Evolutionary conservation across 2,329 filamentous ascomycete species (phyloP).

Genomic region (Talaromyces sp.): DNA sequence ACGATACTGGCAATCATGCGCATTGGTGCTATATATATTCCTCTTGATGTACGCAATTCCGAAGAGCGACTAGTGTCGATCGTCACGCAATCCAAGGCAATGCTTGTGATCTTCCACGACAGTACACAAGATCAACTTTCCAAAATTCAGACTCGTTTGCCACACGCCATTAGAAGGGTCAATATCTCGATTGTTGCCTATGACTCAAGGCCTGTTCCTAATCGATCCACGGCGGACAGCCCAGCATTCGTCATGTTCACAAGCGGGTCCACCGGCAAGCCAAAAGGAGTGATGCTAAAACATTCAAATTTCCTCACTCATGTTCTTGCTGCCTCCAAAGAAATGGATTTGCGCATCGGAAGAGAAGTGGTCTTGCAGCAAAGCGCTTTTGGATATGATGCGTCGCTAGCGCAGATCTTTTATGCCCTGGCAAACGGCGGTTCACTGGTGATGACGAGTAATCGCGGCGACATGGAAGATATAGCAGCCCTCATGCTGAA

Average conservation of each 20-base stretch:
- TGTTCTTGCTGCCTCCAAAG: slow-evolving; percentile 8
- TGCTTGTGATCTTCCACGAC: slow-evolving; percentile 24
- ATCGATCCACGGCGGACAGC: background rate
- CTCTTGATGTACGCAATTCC: slow-evolving; percentile 38
- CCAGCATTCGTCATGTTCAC: slow-evolving; percentile 26
- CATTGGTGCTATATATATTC: slow-evolving; percentile 35
- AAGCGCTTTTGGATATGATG: no score
- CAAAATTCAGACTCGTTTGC: no score
- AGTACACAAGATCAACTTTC: no score
- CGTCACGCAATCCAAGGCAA: slow-evolving; percentile 21
- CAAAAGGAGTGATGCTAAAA: slow-evolving; percentile 37
- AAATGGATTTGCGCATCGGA: no score
- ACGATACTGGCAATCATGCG: slow-evolving; percentile 35
- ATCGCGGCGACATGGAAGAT: no score
- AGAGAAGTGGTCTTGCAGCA: no score
- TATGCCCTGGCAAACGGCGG: no score
- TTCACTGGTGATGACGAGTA: no score
- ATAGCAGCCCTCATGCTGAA: no score
- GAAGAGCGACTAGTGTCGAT: slow-evolving; percentile 32
- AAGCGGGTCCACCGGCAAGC: slow-evolving; percentile 27
- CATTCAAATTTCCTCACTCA: slow-evolving; percentile 23
- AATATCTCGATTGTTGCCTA: no score
- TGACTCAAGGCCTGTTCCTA: background rate
- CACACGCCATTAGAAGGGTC: no score
- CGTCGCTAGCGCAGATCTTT: no score